Percentiles rank a stretch among this genome's conserved stretches.
Evolutionary conservation across 176 grass and related monocot genomes (phyloP).

Genomic region (Sorghum bicolor): Sorghum_bicolor_NCBIv3 NC_012870.2:3262001-3262500

Average conservation of each 20-base stretch:
- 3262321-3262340: neutral
- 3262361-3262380: neutral
- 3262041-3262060: neutral
- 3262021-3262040: neutral
- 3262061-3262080: slow-evolving; percentile 8
- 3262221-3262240: neutral
- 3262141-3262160: neutral
- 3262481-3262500: slow-evolving; percentile 1
- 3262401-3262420: neutral
- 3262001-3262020: neutral
- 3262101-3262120: neutral
- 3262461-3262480: neutral
- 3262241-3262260: neutral
- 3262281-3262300: neutral
- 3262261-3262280: neutral
- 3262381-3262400: neutral
- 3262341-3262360: neutral
- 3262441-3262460: neutral
- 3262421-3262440: neutral
- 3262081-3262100: neutral
- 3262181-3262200: neutral
- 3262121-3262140: neutral
- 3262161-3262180: neutral
- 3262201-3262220: neutral
- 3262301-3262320: neutral